Evolutionary conservation across 768 basidiomycete species (phyloP).

Genomic region (Tulasnella sp.): DNA sequence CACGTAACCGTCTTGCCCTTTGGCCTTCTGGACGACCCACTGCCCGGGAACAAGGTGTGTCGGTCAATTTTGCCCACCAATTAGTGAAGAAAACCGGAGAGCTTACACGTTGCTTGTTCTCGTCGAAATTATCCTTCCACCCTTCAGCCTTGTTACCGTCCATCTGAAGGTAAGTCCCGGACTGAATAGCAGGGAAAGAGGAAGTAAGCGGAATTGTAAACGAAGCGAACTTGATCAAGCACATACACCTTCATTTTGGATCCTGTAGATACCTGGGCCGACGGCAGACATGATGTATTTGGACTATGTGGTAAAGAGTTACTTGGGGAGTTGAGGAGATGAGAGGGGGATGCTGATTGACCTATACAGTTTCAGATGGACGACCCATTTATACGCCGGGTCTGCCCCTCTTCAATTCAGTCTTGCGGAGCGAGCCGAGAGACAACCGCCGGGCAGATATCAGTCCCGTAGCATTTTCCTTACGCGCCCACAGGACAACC

Average conservation of each 20-base stretch:
- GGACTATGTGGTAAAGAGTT: background rate
- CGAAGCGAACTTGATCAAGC: background rate
- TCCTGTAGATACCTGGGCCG: background rate
- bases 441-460: too few relatives aligned
- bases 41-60: background rate
- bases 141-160: background rate
- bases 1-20: background rate
- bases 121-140: background rate
- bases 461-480: too few relatives aligned
- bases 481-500: too few relatives aligned
- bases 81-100: background rate
- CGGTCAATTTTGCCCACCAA: background rate
- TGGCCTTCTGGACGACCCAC: background rate
- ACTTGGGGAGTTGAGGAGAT: background rate
- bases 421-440: background rate
- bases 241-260: background rate
- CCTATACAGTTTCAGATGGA: background rate
- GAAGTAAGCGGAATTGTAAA: background rate
- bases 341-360: background rate
- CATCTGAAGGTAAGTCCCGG: conserved; percentile 1
- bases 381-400: background rate
- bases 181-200: background rate
- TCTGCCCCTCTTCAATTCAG: background rate
- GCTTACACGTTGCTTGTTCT: background rate
- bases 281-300: background rate